Percentiles rank a stretch among this genome's conserved stretches.
Conservation (phyloP, 139 green algal species). For the Chlorella sorokiniana region DNA sequence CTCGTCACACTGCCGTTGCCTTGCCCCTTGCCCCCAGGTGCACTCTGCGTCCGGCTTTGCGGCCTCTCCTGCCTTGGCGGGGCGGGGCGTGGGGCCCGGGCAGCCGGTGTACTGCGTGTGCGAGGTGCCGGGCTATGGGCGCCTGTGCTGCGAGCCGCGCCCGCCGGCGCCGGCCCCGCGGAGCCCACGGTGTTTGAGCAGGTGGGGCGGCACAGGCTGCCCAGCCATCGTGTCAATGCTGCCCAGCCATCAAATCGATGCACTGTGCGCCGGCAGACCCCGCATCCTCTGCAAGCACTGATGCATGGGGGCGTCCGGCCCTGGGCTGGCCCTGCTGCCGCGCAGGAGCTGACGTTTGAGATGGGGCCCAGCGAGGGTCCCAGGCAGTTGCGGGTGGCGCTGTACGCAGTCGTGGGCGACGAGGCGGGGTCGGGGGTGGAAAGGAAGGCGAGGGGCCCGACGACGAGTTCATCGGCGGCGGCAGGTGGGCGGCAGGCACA, state of each 20-base stretch:
- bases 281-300: too few relatives aligned
- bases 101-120: background rate
- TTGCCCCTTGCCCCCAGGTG: background rate
- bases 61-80: background rate
- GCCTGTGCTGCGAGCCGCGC: slow-evolving; percentile 1
- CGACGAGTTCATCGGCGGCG: slow-evolving; percentile 1
- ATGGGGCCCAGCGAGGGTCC: background rate
- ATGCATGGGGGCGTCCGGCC: too few relatives aligned
- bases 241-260: background rate
- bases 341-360: slow-evolving; percentile 29
- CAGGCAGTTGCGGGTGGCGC: background rate
- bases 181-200: slow-evolving; percentile 16
- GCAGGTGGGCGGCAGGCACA: slow-evolving; percentile 13
- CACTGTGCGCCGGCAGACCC: too few relatives aligned
- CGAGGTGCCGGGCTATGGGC: background rate
- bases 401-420: background rate
- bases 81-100: background rate
- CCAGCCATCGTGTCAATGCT: background rate
- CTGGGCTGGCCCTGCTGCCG: too few relatives aligned
- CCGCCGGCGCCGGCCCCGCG: background rate
- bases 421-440: background rate
- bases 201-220: background rate
- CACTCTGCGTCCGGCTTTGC: background rate
- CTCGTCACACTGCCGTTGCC: background rate
- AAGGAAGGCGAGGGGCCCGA: background rate